These are phyloP conservation scores for Hypericum androsaemum DNA, from an alignment of 345 rosid genomes.

Conservation along the genomic window DNA sequence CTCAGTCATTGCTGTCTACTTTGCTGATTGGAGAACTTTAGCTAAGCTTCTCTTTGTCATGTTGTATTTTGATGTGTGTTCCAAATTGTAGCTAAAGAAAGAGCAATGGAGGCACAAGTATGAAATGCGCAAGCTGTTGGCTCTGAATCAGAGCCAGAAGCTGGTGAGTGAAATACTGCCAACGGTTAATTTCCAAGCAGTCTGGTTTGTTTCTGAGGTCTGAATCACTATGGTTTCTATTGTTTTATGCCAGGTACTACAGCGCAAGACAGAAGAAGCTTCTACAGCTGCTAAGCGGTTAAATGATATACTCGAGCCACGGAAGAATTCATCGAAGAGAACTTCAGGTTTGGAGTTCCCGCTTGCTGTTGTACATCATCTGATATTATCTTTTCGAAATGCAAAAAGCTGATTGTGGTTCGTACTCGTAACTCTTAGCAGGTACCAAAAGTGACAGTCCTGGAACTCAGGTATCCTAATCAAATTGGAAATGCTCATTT, in stretches of 20 bases:
- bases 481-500: slow-evolving; percentile 1
- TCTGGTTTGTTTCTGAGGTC: not conserved
- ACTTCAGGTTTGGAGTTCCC: slow-evolving; percentile 27
- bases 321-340: slow-evolving; percentile 30
- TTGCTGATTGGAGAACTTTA: not conserved
- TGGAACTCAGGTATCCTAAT: slow-evolving; percentile 38
- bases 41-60: not conserved
- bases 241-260: slow-evolving; percentile 46
- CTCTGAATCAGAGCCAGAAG: slow-evolving; percentile 58
- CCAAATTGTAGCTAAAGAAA: slow-evolving; percentile 60
- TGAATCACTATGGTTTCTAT: slow-evolving; percentile 4
- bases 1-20: not conserved
- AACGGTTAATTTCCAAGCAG: not conserved
- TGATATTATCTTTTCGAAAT: not conserved
- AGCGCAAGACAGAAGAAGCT: slow-evolving; percentile 68
- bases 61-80: slow-evolving; percentile 1
- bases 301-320: slow-evolving; percentile 39
- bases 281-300: slow-evolving; percentile 43
- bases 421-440: slow-evolving; percentile 21
- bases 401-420: slow-evolving; percentile 7
- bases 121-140: slow-evolving; percentile 49
- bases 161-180: slow-evolving; percentile 30
- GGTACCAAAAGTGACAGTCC: slow-evolving; percentile 38
- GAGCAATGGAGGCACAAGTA: slow-evolving; percentile 54
- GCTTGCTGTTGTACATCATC: not conserved